phyloP scores from a whole-genome alignment of 352 stramenopile genomes.

The Paralagenidium karlingii region DNA sequence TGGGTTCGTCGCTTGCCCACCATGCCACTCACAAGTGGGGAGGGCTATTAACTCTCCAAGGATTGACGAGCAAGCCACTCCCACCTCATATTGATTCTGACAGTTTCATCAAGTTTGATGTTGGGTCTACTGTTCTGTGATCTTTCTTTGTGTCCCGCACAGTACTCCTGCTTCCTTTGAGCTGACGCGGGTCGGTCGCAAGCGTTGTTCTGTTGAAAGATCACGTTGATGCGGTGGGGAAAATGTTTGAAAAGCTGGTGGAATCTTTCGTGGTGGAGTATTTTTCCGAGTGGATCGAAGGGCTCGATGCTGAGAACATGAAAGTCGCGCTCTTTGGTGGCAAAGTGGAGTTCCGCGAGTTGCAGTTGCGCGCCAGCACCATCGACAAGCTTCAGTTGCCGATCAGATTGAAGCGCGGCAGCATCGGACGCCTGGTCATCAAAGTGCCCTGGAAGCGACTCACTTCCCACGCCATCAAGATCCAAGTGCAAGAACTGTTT shows the following conservation, averaged over 20 bases:
- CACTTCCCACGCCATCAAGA: constrained; percentile 60
- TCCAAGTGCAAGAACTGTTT: constrained; percentile 66
- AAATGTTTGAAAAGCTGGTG: constrained; percentile 80
- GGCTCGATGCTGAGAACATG: constrained; percentile 79
- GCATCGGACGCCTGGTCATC: constrained; percentile 46
- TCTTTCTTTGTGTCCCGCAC: too few species aligned
- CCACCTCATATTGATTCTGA: too few species aligned
- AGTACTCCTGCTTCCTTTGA: too few species aligned
- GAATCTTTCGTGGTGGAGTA: constrained; percentile 80
- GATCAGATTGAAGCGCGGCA: constrained; percentile 59
- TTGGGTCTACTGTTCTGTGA: too few species aligned
- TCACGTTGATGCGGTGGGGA: too few species aligned
- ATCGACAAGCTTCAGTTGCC: constrained; percentile 74
- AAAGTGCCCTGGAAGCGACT: constrained; percentile 81
- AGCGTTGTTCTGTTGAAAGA: too few species aligned
- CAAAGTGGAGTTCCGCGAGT: constrained; percentile 71
- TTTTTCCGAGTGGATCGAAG: constrained; percentile 77
- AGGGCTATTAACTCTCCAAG: too few species aligned
- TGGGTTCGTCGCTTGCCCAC: constrained; percentile 44
- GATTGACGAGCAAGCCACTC: too few species aligned
- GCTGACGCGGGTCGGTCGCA: too few species aligned
- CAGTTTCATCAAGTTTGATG: too few species aligned
- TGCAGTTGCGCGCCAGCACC: constrained; percentile 50
- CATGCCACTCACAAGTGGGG: too few species aligned
- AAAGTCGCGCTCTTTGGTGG: constrained; percentile 72